Evolutionary conservation across 2,329 filamentous ascomycete genomes (phyloP).

Genomic region (Claviceps paspali): DNA sequence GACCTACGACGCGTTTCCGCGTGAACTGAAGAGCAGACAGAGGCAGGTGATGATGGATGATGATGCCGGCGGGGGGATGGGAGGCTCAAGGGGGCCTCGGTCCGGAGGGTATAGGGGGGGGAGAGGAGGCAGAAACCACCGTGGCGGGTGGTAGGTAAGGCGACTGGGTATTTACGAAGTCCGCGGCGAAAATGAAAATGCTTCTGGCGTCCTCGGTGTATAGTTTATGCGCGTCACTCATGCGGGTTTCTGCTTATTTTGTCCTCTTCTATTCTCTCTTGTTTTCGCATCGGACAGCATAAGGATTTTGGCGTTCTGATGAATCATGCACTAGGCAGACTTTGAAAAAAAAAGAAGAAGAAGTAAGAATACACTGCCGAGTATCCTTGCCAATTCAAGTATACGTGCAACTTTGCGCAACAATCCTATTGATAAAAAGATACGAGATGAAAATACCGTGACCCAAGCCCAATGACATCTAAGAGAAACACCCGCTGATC

Average conservation of each 20-base stretch:
- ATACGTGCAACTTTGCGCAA: no score
- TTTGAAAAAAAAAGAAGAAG: no score
- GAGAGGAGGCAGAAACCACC: slow-evolving; percentile 33
- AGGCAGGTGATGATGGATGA: slow-evolving; percentile 34
- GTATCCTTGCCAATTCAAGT: no score
- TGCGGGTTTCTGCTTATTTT: not conserved
- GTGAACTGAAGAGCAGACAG: slow-evolving; percentile 65
- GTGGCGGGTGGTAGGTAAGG: slow-evolving; percentile 35
- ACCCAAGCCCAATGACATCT: no score
- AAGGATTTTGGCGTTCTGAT: not conserved
- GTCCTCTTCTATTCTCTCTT: not conserved
- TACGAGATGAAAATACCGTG: not conserved
- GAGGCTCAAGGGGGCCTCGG: slow-evolving; percentile 35
- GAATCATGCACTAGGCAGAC: no score
- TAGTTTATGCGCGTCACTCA: not conserved
- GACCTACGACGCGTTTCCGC: slow-evolving; percentile 72
- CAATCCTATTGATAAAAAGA: no score
- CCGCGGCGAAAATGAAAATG: not conserved
- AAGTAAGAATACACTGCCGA: no score
- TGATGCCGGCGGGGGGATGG: slow-evolving; percentile 16
- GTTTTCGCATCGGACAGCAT: not conserved
- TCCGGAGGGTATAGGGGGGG: slow-evolving; percentile 39
- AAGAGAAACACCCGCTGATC: no score
- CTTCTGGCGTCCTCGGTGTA: not conserved
- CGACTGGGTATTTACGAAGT: not conserved